A percentile compares a stretch with the other conserved stretches of the same genome.
phyloP scores from a whole-genome alignment of 2,329 filamentous ascomycete genomes.

The Ilyonectria destructans region DNA sequence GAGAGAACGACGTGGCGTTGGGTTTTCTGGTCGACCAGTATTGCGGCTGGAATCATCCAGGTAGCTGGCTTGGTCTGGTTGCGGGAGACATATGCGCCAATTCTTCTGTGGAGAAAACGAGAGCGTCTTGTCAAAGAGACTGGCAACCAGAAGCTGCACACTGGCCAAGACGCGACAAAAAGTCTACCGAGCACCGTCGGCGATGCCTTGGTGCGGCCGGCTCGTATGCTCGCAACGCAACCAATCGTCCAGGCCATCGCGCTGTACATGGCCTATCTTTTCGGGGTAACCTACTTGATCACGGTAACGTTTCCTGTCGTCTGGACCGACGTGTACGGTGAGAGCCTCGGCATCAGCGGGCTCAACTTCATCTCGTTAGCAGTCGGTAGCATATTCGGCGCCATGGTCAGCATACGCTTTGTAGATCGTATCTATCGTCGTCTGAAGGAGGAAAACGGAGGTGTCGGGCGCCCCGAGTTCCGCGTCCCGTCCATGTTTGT shows the following conservation, averaged over 20 bases:
- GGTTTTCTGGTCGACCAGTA: slow-evolving; percentile 55
- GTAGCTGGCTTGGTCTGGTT: slow-evolving; percentile 49
- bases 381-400: slow-evolving; percentile 67
- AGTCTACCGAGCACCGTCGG: slow-evolving; percentile 18
- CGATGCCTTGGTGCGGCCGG: slow-evolving; percentile 59
- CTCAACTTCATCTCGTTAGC: slow-evolving; percentile 67
- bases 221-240: slow-evolving; percentile 63
- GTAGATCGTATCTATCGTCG: slow-evolving; percentile 39
- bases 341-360: slow-evolving; percentile 61
- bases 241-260: slow-evolving; percentile 65
- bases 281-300: slow-evolving; percentile 67
- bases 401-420: slow-evolving; percentile 59
- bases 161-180: background rate
- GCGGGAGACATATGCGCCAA: slow-evolving; percentile 51
- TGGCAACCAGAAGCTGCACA: slow-evolving; percentile 22
- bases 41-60: slow-evolving; percentile 44
- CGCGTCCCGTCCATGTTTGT: slow-evolving; percentile 42
- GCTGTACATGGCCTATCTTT: slow-evolving; percentile 64
- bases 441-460: slow-evolving; percentile 24
- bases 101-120: slow-evolving; percentile 39
- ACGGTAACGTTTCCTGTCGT: slow-evolving; percentile 66
- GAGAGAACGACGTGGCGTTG: slow-evolving; percentile 55
- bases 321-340: slow-evolving; percentile 62
- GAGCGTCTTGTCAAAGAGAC: slow-evolving; percentile 24
- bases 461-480: slow-evolving; percentile 41